These are phyloP conservation scores for Clausena lansium DNA, from an alignment of 345 rosid species.

Conservation along the genomic window DNA sequence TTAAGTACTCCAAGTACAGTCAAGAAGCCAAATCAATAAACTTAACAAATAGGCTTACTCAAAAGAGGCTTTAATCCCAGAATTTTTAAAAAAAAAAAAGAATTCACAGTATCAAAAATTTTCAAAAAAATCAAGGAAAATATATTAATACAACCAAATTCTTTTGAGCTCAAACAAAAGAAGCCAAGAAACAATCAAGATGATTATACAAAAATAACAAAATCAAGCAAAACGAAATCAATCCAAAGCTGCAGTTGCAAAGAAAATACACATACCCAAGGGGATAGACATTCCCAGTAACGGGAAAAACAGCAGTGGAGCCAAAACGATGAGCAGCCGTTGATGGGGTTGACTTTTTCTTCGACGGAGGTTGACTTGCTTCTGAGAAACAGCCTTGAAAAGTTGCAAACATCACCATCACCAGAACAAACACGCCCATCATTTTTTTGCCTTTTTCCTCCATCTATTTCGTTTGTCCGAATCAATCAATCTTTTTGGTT, in stretches of 20 bases:
- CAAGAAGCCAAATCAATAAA: not conserved
- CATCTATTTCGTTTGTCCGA: conserved; percentile 13
- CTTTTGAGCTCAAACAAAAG: not conserved
- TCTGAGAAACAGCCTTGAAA: conserved; percentile 33
- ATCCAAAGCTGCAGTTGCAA: not conserved
- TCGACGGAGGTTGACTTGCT: conserved; percentile 21
- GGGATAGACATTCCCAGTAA: conserved; percentile 86
- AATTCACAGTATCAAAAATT: not conserved
- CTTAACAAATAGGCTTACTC: too few species aligned
- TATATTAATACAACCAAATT: not conserved
- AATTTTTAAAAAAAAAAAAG: not conserved
- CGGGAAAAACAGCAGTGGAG: conserved; percentile 60
- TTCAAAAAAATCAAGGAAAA: not conserved
- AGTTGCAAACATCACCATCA: conserved; percentile 9
- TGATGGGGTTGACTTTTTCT: conserved; percentile 21
- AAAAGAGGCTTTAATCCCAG: not conserved
- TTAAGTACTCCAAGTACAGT: not conserved
- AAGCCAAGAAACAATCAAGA: not conserved
- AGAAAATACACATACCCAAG: conserved; percentile 55
- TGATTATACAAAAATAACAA: not conserved
- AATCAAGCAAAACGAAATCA: not conserved
- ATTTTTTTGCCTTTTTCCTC: conserved; percentile 1
- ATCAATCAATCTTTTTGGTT: not conserved
- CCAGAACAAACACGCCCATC: conserved; percentile 7
- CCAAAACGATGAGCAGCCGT: conserved; percentile 13